phyloP scores from a whole-genome alignment of 208 protist species.

The Trypanosoma platydactyli region DNA sequence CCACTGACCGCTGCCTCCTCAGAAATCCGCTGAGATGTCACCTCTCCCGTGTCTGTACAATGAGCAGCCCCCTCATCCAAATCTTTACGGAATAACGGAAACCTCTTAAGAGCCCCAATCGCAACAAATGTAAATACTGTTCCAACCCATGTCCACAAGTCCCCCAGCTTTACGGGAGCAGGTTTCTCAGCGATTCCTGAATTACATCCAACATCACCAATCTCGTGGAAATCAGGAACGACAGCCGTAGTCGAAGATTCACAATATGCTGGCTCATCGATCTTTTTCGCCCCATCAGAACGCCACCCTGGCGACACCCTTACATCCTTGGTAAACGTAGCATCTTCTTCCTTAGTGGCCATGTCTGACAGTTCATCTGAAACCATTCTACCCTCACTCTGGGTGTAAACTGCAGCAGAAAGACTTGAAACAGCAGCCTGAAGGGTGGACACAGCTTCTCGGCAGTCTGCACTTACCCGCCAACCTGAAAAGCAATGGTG shows the following conservation, averaged over 20 bases:
- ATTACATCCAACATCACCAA: neutral
- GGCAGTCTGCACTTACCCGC: neutral
- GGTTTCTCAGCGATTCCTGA: neutral
- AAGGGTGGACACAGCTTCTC: neutral
- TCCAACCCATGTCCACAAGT: conserved; percentile 12
- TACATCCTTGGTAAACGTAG: neutral
- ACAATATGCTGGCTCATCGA: neutral
- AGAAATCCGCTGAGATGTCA: neutral
- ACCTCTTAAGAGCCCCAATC: neutral
- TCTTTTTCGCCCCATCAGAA: neutral
- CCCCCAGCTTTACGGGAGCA: neutral
- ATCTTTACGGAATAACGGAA: neutral
- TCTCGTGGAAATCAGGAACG: neutral
- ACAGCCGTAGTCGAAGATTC: neutral
- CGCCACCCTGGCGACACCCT: neutral
- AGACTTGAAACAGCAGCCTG: neutral
- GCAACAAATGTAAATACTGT: conserved; percentile 8
- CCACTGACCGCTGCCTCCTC: neutral
- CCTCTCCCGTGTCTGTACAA: too few species aligned
- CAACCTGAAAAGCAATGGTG: neutral
- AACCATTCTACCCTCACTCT: neutral
- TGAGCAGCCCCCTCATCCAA: neutral
- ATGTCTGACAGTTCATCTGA: neutral
- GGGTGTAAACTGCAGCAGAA: neutral
- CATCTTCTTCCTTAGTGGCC: neutral